Evolutionary conservation across 805 yeast genomes (phyloP), one percentile per base, ranked within the genome.

Genomic region (Suhomyces canberraensis): DNA sequence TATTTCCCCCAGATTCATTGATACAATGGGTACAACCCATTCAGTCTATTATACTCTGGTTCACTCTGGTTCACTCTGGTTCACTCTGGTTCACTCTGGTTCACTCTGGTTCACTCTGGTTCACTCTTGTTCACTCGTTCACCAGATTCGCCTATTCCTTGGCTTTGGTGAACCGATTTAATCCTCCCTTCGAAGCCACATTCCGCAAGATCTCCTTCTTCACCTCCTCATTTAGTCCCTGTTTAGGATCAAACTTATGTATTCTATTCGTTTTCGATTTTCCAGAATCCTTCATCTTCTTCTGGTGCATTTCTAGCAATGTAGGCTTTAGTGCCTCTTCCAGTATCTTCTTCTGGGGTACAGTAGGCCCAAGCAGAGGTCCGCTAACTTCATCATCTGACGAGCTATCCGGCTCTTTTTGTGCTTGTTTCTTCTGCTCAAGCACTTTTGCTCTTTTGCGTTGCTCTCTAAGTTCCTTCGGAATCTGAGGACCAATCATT

Each of bases 161-260:
- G n/a, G n/a, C n/a, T n/a, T n/a, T 35, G 2, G 47, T 38, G 22
- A 43, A 43, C 17, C 35, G 34, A 15, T 25, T 17, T n/a, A 43
- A 25, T 7, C 46, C 46, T n/a, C n/a, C n/a, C 14, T 33, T 33
- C 16, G 32, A 26, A 19, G 35, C 32, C 11, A 41, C 21, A 14
- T 36, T 41, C 17, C 39, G 18, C 22, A 43, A 19, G 15, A 43
- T 30, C 29, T 43, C 47, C 25, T 35, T 36, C 25, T 35, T 37
- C 8, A 43, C 36, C 27, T 43, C 47, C 8, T 34, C 44, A 19
- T 37, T 40, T 4, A 43, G 25, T 8, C 20, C 35, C 17, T 33
- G 30, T 4, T 31, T 30, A 21, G 26, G 39, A 26, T 43, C 47
- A 28, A 28, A 43, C 21, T 40, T 35, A 16, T 36, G 33, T 15